Percentiles rank a stretch among this genome's conserved stretches.
phyloP scores from a whole-genome alignment of 1,139 yeast genomes.

The Hemisphaericaspora lyxosophila region DNA sequence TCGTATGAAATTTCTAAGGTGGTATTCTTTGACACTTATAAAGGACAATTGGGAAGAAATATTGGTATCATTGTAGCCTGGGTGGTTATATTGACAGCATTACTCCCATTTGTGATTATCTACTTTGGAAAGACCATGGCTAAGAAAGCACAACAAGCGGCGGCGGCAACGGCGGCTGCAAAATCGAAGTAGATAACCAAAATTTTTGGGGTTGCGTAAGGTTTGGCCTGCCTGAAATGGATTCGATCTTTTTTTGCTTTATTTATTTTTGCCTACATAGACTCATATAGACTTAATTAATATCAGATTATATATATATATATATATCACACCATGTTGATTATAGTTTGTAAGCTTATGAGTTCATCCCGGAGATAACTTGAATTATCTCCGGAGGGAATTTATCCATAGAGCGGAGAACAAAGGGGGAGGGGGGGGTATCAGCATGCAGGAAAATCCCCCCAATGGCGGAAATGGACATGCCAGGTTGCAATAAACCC shows the following conservation, averaged over 20 bases:
- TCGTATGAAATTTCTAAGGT: slow-evolving; percentile 40
- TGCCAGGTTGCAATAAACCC: too few relatives aligned
- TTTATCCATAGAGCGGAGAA: too few relatives aligned
- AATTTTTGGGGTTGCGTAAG: too few relatives aligned
- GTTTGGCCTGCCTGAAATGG: not conserved
- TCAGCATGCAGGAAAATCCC: too few relatives aligned
- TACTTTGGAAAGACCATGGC: slow-evolving; percentile 30
- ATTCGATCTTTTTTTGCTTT: too few relatives aligned
- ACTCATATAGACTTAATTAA: not conserved
- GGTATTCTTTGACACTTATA: slow-evolving; percentile 35
- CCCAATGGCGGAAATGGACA: too few relatives aligned
- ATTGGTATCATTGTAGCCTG: slow-evolving; percentile 36
- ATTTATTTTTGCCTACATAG: not conserved
- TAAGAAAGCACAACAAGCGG: slow-evolving; percentile 17
- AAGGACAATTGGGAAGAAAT: slow-evolving; percentile 39
- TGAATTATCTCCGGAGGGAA: too few relatives aligned
- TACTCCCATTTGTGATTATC: slow-evolving; percentile 44
- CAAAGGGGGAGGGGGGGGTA: too few relatives aligned
- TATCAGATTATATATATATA: too few relatives aligned
- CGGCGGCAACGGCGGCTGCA: slow-evolving; percentile 18
- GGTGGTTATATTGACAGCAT: slow-evolving; percentile 28
- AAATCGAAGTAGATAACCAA: slow-evolving; percentile 2
- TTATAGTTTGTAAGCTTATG: not conserved
- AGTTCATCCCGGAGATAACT: too few relatives aligned
- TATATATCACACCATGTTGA: too few relatives aligned